These are phyloP conservation scores for Platismatia glauca DNA, from an alignment of 495 filamentous ascomycete genomes.

Conservation along the genomic window DNA sequence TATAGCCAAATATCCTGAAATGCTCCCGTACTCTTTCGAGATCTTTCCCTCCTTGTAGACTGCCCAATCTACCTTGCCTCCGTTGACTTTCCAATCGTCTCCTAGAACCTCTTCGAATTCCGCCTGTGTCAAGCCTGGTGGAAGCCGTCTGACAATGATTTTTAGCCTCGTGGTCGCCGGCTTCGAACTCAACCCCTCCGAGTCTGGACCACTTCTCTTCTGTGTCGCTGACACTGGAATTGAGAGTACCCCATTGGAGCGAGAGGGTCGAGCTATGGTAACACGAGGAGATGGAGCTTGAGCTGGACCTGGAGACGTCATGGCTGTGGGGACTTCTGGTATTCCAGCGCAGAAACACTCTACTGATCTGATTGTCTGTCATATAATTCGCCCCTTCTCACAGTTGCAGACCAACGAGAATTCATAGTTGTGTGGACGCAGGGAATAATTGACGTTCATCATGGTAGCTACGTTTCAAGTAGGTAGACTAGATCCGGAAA, in stretches of 20 bases:
- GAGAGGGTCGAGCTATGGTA: constrained; percentile 18
- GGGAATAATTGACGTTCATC: too few species aligned
- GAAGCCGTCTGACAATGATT: constrained; percentile 73
- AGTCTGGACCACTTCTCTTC: constrained; percentile 42
- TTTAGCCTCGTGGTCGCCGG: constrained; percentile 61
- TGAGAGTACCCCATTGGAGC: constrained; percentile 47
- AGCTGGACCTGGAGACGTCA: constrained; percentile 16
- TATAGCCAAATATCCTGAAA: neutral
- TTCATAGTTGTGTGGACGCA: too few species aligned
- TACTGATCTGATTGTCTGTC: neutral
- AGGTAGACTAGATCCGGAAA: neutral
- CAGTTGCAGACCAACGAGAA: neutral
- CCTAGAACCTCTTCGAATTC: constrained; percentile 70
- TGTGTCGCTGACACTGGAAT: constrained; percentile 49
- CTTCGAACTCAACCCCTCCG: constrained; percentile 43
- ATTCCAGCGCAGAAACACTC: neutral
- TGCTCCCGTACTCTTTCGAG: constrained; percentile 64
- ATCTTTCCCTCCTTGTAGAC: constrained; percentile 72
- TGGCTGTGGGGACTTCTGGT: neutral
- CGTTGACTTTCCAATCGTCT: constrained; percentile 71
- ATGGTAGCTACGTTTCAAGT: too few species aligned
- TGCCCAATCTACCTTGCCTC: constrained; percentile 77
- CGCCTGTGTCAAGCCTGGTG: constrained; percentile 70
- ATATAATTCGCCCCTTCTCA: neutral
- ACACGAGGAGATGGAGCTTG: constrained; percentile 18